Evolutionary conservation across 805 yeast genomes (phyloP).

Genomic region (Suhomyces emberorum): DNA sequence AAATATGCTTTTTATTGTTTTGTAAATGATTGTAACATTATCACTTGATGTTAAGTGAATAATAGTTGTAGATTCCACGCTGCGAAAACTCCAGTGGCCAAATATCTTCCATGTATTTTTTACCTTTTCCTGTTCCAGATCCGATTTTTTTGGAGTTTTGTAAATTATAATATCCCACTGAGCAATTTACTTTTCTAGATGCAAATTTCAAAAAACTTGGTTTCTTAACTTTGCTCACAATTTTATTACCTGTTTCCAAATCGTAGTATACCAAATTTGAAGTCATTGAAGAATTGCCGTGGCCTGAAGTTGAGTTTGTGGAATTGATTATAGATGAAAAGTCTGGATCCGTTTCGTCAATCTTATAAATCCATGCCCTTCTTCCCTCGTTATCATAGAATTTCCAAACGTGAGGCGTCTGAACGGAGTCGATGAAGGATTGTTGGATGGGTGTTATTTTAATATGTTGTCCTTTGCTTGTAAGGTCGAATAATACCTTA

Average conservation of each 20-base stretch:
- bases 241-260: slow-evolving; percentile 59
- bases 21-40: no score
- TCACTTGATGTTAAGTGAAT: slow-evolving; percentile 48
- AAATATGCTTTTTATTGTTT: no score
- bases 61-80: slow-evolving; percentile 57
- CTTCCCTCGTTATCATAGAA: slow-evolving; percentile 64
- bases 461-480: slow-evolving; percentile 31
- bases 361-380: slow-evolving; percentile 74
- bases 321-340: slow-evolving; percentile 25
- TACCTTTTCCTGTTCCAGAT: slow-evolving; percentile 6
- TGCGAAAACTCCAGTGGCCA: slow-evolving; percentile 55
- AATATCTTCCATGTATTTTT: slow-evolving; percentile 33
- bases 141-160: slow-evolving; percentile 20
- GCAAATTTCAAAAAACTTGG: slow-evolving; percentile 53
- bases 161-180: slow-evolving; percentile 48
- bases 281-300: slow-evolving; percentile 3
- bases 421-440: slow-evolving; percentile 24
- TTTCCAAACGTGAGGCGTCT: slow-evolving; percentile 44
- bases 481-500: slow-evolving; percentile 49
- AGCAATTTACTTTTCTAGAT: slow-evolving; percentile 51
- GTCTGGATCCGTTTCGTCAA: slow-evolving; percentile 28
- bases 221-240: slow-evolving; percentile 41
- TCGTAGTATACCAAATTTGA: slow-evolving; percentile 56
- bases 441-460: slow-evolving; percentile 28
- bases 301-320: not conserved